Evolutionary conservation across 2,329 filamentous ascomycete species (phyloP).

Genomic region (Calonectria ilicicola): DNA sequence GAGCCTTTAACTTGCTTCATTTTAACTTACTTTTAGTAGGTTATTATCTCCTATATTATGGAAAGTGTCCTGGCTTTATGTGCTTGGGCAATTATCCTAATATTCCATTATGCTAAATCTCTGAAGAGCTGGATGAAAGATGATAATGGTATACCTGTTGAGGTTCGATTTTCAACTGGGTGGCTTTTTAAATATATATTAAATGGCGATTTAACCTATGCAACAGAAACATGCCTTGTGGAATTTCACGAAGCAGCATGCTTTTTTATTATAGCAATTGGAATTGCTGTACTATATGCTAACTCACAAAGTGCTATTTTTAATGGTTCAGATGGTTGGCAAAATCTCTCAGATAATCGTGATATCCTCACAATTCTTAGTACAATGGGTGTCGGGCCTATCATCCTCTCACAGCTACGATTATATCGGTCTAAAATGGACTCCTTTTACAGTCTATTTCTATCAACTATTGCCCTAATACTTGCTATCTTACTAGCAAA

Average conservation of each 20-base stretch:
- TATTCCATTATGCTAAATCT: background rate
- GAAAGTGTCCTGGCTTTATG: background rate
- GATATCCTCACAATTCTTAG: background rate
- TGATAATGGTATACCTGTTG: background rate
- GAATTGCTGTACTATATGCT: background rate
- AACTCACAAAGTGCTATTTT: background rate
- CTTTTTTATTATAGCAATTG: background rate
- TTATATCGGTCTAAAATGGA: background rate
- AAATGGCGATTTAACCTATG: background rate
- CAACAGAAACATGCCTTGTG: background rate
- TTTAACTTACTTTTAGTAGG: background rate
- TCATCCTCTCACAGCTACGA: background rate
- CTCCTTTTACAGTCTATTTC: background rate
- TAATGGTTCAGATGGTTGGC: background rate
- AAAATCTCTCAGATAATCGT: background rate
- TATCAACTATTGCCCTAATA: background rate
- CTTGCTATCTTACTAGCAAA: background rate
- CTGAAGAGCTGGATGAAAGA: background rate
- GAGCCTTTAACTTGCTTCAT: background rate
- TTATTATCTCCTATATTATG: background rate
- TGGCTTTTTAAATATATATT: background rate
- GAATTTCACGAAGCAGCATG: slow-evolving; percentile 1
- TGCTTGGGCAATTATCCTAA: background rate
- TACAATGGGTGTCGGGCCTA: background rate
- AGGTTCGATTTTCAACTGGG: background rate